These are phyloP conservation scores for Botrytis fabae DNA, from an alignment of 2,329 filamentous ascomycete genomes.

Conservation along the genomic window DNA sequence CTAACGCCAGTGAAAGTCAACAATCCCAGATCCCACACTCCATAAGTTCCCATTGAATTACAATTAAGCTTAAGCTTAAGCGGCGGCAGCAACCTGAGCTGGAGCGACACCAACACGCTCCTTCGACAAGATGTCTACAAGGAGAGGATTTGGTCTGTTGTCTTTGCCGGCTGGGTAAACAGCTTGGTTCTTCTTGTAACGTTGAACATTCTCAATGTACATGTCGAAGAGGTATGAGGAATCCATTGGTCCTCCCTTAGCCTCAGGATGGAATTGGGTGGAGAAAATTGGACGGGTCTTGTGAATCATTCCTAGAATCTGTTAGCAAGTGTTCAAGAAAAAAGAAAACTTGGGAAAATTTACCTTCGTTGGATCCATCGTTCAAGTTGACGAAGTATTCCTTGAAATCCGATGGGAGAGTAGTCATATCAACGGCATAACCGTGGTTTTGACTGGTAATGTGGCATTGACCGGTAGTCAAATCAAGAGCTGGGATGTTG, in stretches of 20 bases:
- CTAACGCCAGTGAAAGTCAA: background rate
- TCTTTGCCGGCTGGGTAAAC: slow-evolving; percentile 72
- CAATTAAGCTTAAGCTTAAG: slow-evolving; percentile 14
- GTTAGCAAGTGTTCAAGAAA: slow-evolving; percentile 24
- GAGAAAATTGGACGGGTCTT: slow-evolving; percentile 95
- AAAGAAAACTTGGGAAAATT: slow-evolving; percentile 28
- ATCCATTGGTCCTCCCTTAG: slow-evolving; percentile 95
- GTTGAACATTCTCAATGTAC: slow-evolving; percentile 85
- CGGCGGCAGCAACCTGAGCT: slow-evolving; percentile 34
- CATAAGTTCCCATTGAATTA: background rate
- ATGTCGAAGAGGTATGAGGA: slow-evolving; percentile 95
- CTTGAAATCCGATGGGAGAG: slow-evolving; percentile 83
- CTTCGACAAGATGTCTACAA: slow-evolving; percentile 89
- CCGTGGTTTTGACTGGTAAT: slow-evolving; percentile 99
- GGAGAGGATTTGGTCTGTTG: slow-evolving; percentile 81
- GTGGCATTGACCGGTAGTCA: slow-evolving; percentile 96
- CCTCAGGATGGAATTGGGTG: slow-evolving; percentile 98
- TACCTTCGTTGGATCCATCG: slow-evolving; percentile 91
- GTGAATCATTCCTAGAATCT: slow-evolving; percentile 74
- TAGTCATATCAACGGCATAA: slow-evolving; percentile 86
- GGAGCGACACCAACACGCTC: slow-evolving; percentile 81
- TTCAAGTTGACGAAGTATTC: slow-evolving; percentile 99
- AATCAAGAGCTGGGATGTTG: slow-evolving; percentile 93
- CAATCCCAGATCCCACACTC: slow-evolving; percentile 8
- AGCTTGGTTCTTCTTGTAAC: slow-evolving; percentile 82